Conservation (phyloP, 805 yeast genomes). For the Blastobotrys chiropterorum region DNA sequence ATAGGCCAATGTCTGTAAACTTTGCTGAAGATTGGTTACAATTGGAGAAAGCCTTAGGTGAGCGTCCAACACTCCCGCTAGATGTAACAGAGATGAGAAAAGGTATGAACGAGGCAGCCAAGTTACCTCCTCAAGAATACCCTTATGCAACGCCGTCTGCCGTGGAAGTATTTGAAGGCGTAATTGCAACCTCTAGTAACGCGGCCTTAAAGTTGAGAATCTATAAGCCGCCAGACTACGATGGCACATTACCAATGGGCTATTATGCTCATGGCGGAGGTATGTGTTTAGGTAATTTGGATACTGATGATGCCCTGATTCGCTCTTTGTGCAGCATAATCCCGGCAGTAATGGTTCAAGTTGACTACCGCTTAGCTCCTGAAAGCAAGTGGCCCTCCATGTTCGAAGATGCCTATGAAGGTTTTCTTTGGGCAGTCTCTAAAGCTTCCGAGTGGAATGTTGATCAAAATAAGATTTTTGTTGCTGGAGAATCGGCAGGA, state of each 20-base stretch:
- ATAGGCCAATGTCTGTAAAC: not conserved
- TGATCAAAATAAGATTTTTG: slow-evolving; percentile 29
- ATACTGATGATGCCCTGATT: slow-evolving; percentile 31
- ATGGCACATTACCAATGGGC: not conserved
- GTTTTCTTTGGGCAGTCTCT: slow-evolving; percentile 18
- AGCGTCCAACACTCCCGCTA: not conserved
- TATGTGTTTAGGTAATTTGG: slow-evolving; percentile 38
- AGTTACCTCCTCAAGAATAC: not conserved
- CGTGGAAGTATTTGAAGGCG: not conserved
- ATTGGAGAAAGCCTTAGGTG: not conserved
- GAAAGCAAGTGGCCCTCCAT: slow-evolving; percentile 45
- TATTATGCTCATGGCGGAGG: slow-evolving; percentile 38
- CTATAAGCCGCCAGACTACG: not conserved
- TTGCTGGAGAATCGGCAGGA: slow-evolving; percentile 46
- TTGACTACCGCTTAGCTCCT: slow-evolving; percentile 47
- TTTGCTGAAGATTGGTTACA: not conserved
- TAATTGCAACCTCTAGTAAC: not conserved
- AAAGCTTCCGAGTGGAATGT: slow-evolving; percentile 13
- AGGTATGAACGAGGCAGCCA: not conserved
- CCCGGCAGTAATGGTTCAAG: slow-evolving; percentile 37
- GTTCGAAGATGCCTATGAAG: slow-evolving; percentile 39
- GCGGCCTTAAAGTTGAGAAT: not conserved
- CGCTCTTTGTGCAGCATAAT: slow-evolving; percentile 36
- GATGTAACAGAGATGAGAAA: not conserved
- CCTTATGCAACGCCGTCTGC: not conserved